phyloP scores from a whole-genome alignment of 2,329 filamentous ascomycete genomes.

The Botrytis paeoniae region DNA sequence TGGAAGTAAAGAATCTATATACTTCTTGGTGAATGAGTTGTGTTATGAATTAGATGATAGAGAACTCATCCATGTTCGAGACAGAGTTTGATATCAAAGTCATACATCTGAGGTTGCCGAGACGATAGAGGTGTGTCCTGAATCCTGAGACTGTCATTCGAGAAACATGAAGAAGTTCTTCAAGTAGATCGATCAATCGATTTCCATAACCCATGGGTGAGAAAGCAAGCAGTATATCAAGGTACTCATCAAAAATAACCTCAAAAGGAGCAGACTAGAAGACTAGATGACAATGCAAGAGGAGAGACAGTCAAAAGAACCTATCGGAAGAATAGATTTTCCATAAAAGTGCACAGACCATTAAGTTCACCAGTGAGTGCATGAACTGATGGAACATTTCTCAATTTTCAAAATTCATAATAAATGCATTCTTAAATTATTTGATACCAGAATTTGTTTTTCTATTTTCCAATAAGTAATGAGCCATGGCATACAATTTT shows the following conservation, averaged over 20 bases:
- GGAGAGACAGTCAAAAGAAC: neutral
- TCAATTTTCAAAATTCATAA: neutral
- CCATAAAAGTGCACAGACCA: neutral
- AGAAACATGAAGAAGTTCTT: neutral
- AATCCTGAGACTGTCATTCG: neutral
- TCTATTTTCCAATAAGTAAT: neutral
- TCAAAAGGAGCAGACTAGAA: neutral
- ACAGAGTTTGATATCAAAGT: neutral
- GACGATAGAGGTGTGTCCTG: neutral
- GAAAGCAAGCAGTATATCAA: neutral
- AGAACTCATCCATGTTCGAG: neutral
- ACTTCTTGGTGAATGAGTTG: neutral
- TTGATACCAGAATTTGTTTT: neutral
- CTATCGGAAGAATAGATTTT: constrained; percentile 6
- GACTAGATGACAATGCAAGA: neutral
- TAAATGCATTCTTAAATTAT: neutral
- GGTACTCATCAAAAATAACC: too few relatives aligned
- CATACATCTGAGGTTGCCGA: neutral
- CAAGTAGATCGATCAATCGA: neutral
- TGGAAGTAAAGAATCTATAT: neutral
- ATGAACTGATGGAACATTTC: neutral
- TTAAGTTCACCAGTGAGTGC: neutral
- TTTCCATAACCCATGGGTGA: neutral
- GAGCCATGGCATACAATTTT: rapidly evolving
- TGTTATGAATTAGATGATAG: neutral